Conservation (phyloP, 306 rosid species). For the Trifolium fragiferum region DNA sequence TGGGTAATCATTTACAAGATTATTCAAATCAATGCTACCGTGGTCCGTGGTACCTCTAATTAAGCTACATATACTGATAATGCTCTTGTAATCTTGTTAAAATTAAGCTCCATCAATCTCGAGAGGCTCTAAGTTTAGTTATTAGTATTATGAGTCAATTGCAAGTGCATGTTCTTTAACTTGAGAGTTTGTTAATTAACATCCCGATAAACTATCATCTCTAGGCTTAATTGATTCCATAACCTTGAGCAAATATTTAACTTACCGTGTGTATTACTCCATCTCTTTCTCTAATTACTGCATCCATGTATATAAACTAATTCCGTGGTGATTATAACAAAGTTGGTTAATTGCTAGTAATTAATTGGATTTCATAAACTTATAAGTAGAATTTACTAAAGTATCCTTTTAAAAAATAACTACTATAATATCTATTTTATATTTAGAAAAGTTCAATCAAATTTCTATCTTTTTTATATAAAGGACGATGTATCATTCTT, state of each 20-base stretch:
- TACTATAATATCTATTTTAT: too few relatives aligned
- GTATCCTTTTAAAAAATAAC: too few relatives aligned
- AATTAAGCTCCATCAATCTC: not conserved
- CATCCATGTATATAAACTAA: too few relatives aligned
- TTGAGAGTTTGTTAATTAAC: not conserved
- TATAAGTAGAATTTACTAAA: too few relatives aligned
- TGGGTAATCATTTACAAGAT: slow-evolving; percentile 44
- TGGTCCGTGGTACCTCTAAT: slow-evolving; percentile 42
- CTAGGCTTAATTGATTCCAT: not conserved
- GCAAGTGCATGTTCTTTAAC: slow-evolving; percentile 13
- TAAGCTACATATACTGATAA: slow-evolving; percentile 9
- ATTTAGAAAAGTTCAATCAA: too few relatives aligned
- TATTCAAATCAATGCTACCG: slow-evolving; percentile 31
- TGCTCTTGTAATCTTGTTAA: slow-evolving; percentile 6
- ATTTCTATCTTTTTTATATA: too few relatives aligned
- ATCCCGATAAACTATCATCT: not conserved
- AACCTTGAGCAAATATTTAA: not conserved
- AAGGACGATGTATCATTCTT: too few relatives aligned
- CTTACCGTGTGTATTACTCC: not conserved
- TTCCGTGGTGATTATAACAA: too few relatives aligned
- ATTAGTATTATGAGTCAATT: not conserved
- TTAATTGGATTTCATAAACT: too few relatives aligned
- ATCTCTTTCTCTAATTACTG: not conserved
- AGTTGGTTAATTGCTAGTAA: too few relatives aligned
- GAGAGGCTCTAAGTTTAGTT: not conserved